Percentiles rank a stretch among this genome's conserved stretches.
phyloP scores from a whole-genome alignment of 2,329 filamentous ascomycete genomes.

The Sporothrix variecibatus region DNA sequence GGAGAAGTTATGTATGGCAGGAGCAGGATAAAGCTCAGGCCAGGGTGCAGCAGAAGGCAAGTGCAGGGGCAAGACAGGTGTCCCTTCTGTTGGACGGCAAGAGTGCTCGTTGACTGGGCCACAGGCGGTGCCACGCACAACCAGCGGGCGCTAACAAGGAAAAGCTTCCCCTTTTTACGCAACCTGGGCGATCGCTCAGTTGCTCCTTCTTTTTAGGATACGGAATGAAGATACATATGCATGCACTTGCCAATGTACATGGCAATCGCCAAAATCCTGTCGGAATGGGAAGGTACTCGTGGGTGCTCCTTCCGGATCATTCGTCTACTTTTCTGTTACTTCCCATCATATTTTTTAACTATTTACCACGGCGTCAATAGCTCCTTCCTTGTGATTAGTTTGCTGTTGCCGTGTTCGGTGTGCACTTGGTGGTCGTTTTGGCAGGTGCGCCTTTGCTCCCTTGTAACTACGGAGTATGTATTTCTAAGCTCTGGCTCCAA shows the following conservation, averaged over 20 bases:
- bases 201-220: neutral
- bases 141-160: slow-evolving; percentile 8
- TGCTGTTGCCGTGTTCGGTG: neutral
- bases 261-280: neutral
- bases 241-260: neutral
- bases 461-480: neutral
- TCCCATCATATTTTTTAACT: neutral
- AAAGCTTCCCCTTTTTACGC: slow-evolving; percentile 11
- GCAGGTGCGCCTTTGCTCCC: neutral
- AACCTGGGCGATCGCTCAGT: slow-evolving; percentile 2
- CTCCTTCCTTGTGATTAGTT: slow-evolving; percentile 16
- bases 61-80: slow-evolving; percentile 24
- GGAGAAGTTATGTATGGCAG: neutral
- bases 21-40: neutral
- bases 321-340: neutral
- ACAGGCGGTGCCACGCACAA: slow-evolving; percentile 10
- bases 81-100: slow-evolving; percentile 20
- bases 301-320: neutral
- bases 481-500: slow-evolving; percentile 27
- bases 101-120: neutral
- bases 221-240: neutral
- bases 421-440: neutral
- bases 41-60: neutral
- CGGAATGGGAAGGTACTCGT: neutral
- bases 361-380: neutral